Evolutionary conservation across 73 alveolate genomes (phyloP), one percentile per base, ranked within the genome.

Genomic region (Paramecium tetraurelia): DNA sequence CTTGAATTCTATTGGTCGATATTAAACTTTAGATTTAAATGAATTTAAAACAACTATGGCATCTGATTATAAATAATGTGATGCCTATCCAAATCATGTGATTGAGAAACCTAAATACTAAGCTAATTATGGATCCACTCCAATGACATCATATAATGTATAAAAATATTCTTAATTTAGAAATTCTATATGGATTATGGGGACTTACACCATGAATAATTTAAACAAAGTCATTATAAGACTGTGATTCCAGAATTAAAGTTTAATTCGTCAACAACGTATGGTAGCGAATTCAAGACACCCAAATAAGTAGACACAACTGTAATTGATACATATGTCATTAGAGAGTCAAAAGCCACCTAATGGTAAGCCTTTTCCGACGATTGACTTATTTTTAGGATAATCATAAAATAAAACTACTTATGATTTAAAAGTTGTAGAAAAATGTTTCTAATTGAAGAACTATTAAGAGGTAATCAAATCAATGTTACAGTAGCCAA

Each of bases 111-210:
- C 4, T 20, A 31, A 22, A 22, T 80, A 80, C 18, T 63, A 46
- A 24, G 75, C 90, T 1, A 24, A 44, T 2, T 18, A 22, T 80
- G 90, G 90, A 48, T 48, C 46, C n/a, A 80, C 90, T 9, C 90
- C 90, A 22, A 80, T 44, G 33, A 80, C 76, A 40, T 43, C 90
- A 18, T 80, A 80, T 20, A 80, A 80, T 40, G 90, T 80, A 80
- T 40, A 20, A 44, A 27, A 21, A 21, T 38, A 80, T 10, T 24
- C 1, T 21, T 16, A 22, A 0, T 24, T 7, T 44, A 80, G 90
- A 80, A 80, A 31, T 48, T 44, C 10, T 80, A 44, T 20, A 80
- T 80, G 90, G 90, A 80, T 80, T 80, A 80, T 44, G 90, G 90
- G 24, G 57, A 80, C 7, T 44, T 80, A 35, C 90, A 80, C 20